phyloP scores from a whole-genome alignment of 768 basidiomycete genomes.

The Mycena galericulata region DNA sequence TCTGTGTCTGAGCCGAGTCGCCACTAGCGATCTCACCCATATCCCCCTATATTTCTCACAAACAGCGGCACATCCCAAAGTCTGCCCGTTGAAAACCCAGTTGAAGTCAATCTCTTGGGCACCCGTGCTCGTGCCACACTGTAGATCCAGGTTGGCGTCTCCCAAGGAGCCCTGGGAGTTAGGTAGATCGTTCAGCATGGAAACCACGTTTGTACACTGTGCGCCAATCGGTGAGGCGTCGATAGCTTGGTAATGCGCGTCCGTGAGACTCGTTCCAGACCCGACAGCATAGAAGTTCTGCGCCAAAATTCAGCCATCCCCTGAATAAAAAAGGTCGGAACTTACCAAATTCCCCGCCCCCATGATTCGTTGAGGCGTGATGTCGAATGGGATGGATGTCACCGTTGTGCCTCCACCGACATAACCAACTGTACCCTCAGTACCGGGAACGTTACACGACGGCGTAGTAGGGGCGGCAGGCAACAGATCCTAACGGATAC shows the following conservation, averaged over 20 bases:
- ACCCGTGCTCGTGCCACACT: conserved; percentile 13
- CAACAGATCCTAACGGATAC: neutral
- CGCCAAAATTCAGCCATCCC: neutral
- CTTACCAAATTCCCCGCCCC: conserved; percentile 15
- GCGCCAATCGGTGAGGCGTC: conserved; percentile 3
- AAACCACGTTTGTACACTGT: conserved; percentile 7
- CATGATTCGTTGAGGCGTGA: conserved; percentile 3
- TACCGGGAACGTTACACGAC: conserved; percentile 16
- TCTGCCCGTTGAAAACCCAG: conserved; percentile 23
- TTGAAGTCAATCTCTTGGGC: conserved; percentile 17
- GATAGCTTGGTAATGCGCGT: conserved; percentile 4
- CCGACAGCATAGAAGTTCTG: conserved; percentile 26
- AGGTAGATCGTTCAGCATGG: neutral
- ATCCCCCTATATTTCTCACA: too few species aligned
- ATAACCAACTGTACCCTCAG: conserved; percentile 5
- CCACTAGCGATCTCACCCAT: too few species aligned
- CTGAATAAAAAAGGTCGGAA: too few species aligned
- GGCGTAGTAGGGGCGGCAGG: conserved; percentile 4
- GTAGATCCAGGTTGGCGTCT: conserved; percentile 10
- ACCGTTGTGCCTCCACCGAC: neutral
- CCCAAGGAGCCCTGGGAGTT: neutral
- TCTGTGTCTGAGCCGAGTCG: too few species aligned
- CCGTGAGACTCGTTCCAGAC: conserved; percentile 11
- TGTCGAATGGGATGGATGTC: neutral
- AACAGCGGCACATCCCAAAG: conserved; percentile 7